Evolutionary conservation across 202 grass and related monocot species (phyloP).

Genomic region (Saccharum hybrid): DNA sequence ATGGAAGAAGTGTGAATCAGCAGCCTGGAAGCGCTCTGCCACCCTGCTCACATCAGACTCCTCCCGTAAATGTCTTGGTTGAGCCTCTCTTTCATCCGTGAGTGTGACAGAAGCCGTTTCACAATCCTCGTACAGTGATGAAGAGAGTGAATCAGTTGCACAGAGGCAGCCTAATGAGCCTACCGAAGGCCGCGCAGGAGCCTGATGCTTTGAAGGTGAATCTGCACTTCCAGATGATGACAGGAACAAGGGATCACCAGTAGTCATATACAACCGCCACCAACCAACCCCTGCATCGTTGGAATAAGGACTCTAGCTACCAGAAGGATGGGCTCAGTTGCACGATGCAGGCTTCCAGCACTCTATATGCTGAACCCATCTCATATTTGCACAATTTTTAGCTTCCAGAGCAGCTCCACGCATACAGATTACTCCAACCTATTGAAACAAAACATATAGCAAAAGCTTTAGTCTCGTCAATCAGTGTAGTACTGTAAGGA

Average conservation of each 20-base stretch:
- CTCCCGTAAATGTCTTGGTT: constrained; percentile 36
- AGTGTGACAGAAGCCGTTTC: constrained; percentile 51
- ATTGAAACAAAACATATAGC: constrained; percentile 38
- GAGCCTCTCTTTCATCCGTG: constrained; percentile 51
- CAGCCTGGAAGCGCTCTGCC: constrained; percentile 56
- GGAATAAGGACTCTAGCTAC: constrained; percentile 15
- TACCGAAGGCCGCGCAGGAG: constrained; percentile 32
- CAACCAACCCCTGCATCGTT: constrained; percentile 54
- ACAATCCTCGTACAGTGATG: constrained; percentile 70
- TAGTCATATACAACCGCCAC: constrained; percentile 70
- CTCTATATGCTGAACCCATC: constrained; percentile 15
- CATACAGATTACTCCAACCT: constrained; percentile 44
- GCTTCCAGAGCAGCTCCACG: constrained; percentile 34
- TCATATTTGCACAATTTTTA: constrained; percentile 23
- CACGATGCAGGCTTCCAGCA: not conserved
- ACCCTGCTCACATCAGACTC: constrained; percentile 56
- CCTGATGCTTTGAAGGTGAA: constrained; percentile 51
- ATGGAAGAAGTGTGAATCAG: constrained; percentile 75
- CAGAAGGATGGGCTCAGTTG: constrained; percentile 25
- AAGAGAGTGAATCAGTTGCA: constrained; percentile 58
- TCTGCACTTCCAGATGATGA: constrained; percentile 53
- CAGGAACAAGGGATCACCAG: constrained; percentile 59
- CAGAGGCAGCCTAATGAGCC: constrained; percentile 61
- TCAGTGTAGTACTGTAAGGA: constrained; percentile 4
- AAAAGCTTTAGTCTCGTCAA: constrained; percentile 32